phyloP scores from a whole-genome alignment of 805 yeast genomes.

The Yamadazyma nakazawae region DNA sequence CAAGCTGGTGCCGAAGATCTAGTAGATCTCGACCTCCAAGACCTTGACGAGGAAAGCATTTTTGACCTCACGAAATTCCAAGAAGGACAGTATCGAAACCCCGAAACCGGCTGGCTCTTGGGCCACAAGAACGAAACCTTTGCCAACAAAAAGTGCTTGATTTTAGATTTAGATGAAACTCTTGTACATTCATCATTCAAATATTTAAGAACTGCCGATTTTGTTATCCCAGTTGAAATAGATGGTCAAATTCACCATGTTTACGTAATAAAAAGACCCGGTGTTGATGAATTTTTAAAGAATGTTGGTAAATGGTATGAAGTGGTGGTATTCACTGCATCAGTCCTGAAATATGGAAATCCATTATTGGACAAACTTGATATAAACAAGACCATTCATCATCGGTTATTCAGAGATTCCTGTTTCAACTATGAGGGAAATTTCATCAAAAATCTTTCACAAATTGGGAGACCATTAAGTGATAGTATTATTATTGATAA shows the following conservation, averaged over 20 bases:
- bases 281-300: conserved; percentile 88
- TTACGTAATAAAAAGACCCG: conserved; percentile 95
- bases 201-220: conserved; percentile 87
- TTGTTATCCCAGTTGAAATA: conserved; percentile 95
- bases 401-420: conserved; percentile 89
- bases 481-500: conserved; percentile 91
- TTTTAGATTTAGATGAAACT: conserved; percentile 93
- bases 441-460: conserved; percentile 89
- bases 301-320: conserved; percentile 85
- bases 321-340: conserved; percentile 95
- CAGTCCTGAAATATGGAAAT: conserved; percentile 93
- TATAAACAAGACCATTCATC: conserved; percentile 71
- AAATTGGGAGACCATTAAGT: conserved; percentile 85
- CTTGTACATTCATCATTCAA: conserved; percentile 94
- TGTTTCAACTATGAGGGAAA: conserved; percentile 93
- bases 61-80: conserved; percentile 64
- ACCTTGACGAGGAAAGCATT: conserved; percentile 24
- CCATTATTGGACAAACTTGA: conserved; percentile 90
- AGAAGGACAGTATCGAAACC: conserved; percentile 66
- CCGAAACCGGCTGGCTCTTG: conserved; percentile 61
- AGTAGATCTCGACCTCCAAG: conserved; percentile 15
- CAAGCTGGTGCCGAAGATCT: conserved; percentile 12
- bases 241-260: conserved; percentile 91
- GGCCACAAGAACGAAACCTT: conserved; percentile 46
- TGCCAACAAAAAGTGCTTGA: conserved; percentile 74